phyloP scores from a whole-genome alignment of 2,329 filamentous ascomycete species.

The Colletotrichum incanum region DNA sequence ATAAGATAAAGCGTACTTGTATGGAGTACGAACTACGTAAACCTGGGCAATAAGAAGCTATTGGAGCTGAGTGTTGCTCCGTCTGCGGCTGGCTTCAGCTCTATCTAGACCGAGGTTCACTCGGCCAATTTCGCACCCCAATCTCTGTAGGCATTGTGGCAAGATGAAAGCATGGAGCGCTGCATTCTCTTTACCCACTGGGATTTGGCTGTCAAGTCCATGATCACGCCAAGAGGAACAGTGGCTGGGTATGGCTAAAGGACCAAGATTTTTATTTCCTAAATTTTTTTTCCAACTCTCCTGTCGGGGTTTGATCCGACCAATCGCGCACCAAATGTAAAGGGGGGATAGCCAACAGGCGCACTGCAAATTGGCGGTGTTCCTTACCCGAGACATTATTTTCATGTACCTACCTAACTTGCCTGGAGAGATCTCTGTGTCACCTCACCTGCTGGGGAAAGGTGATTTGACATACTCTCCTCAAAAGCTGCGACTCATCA shows the following conservation, averaged over 20 bases:
- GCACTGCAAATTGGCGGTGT: background rate
- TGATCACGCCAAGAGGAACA: constrained; percentile 17
- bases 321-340: background rate
- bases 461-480: background rate
- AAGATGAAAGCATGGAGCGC: too few relatives aligned
- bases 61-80: too few relatives aligned
- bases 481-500: constrained; percentile 7
- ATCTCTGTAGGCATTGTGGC: too few relatives aligned
- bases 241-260: background rate
- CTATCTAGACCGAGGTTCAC: too few relatives aligned
- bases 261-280: background rate
- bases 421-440: constrained; percentile 22
- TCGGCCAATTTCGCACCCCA: too few relatives aligned
- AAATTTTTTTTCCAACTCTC: background rate
- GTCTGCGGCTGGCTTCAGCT: too few relatives aligned
- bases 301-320: background rate
- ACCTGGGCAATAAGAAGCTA: too few relatives aligned
- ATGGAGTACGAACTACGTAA: too few relatives aligned
- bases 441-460: constrained; percentile 13
- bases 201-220: background rate
- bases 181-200: background rate
- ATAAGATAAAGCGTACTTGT: too few relatives aligned
- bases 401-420: background rate
- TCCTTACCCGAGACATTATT: background rate
- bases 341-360: background rate